Evolutionary conservation across 1,284 basidiomycete genomes (phyloP).

Genomic region (Rugosomyces carneus): DNA sequence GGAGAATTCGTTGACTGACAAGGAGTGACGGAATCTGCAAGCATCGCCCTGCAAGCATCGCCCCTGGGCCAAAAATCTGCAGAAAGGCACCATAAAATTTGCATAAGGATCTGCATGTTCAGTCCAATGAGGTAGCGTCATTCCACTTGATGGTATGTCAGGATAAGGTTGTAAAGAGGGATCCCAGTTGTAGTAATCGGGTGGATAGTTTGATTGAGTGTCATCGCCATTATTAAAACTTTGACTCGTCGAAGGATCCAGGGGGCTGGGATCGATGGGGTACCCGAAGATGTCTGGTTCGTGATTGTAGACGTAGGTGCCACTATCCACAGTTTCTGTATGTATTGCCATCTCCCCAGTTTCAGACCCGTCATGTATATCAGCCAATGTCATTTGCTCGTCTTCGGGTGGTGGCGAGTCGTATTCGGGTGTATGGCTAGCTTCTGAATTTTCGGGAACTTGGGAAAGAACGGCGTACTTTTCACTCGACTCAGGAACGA

Average conservation of each 20-base stretch:
- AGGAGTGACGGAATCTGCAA: constrained; percentile 33
- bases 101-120: constrained; percentile 33
- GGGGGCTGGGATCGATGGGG: not conserved
- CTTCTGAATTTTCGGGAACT: not conserved
- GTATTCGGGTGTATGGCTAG: not conserved
- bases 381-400: not conserved
- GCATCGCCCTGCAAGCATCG: constrained; percentile 24
- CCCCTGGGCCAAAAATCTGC: constrained; percentile 36
- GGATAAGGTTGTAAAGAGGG: not conserved
- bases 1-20: constrained; percentile 30
- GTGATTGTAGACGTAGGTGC: not conserved
- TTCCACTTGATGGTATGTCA: not conserved
- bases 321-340: not conserved
- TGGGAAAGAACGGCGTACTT: not conserved
- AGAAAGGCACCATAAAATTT: constrained; percentile 28
- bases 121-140: constrained; percentile 28
- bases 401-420: not conserved
- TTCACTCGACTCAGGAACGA: not conserved
- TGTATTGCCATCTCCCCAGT: not conserved
- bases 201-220: not conserved
- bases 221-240: not conserved
- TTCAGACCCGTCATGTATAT: not conserved
- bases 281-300: not conserved
- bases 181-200: not conserved
- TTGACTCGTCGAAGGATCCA: not conserved